Base-by-base conservation (phyloP, 306 rosid genomes). In the Adenanthera pavonina region DNA sequence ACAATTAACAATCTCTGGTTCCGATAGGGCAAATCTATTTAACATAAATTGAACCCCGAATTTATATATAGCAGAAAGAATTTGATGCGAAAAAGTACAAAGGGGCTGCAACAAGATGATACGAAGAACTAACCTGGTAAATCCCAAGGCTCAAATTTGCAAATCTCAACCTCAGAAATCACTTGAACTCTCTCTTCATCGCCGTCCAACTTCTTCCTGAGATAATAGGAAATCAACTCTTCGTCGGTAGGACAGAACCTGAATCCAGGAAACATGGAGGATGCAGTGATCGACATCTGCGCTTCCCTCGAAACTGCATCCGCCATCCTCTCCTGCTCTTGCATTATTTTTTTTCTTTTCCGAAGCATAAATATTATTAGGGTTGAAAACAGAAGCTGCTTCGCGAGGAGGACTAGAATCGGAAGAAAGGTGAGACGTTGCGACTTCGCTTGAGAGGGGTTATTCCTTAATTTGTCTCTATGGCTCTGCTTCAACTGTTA, bases 161-260 rank as follows among this genome's bases (percentile, higher is more conserved):
- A 95, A 67, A 95, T 85, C 59, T 93, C 99, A 74, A 95, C 79
- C 82, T 95, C 94, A 13, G 97, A 70, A 83, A 95, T 89, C 53
- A 95, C 96, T 60, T 89, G 94, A 40, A 92, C 98, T 72, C 89
- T 84, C 15, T 84, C 86, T 47, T 88, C 88, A 13, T 88, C 82
- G 12, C 93, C 94, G 0, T 87, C 87, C 19, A 93, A 6, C 85
- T 95, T 95, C 76, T 93, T 93, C 78, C 83, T 79, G 4, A 95
- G 96, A 86, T 95, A 93, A 79, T 78, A 89, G 5, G 97, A 91
- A 38, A 95, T 92, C 81, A 95, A 74, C 36, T 95, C 99, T 72
- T 90, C 99, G 54, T 95, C 99, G 16, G 97, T 95, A 6, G 99
- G 99, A 40, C 93, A 92, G 78, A 95, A 95, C 73, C 99, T 86